Evolutionary conservation across 176 grass and related monocot genomes (phyloP).

Genomic region (Paspalum vaginatum): DNA sequence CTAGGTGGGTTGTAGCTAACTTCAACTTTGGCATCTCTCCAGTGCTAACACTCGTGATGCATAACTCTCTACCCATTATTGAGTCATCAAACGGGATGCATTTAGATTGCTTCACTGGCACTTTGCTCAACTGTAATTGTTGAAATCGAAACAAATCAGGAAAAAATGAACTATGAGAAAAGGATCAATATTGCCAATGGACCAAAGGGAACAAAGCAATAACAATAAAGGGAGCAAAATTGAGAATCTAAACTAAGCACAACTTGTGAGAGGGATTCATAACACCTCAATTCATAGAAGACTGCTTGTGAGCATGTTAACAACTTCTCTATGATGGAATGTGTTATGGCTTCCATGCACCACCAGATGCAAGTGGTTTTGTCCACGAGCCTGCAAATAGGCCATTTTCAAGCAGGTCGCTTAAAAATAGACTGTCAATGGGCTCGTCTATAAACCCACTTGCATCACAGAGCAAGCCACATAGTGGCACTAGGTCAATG

Average conservation of each 20-base stretch:
- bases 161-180: neutral
- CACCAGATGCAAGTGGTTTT: too few species aligned
- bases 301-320: too few species aligned
- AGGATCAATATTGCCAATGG: neutral
- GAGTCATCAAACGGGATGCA: slow-evolving; percentile 59
- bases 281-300: too few species aligned
- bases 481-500: slow-evolving; percentile 7
- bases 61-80: slow-evolving; percentile 77
- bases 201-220: neutral
- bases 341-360: too few species aligned
- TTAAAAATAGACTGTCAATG: too few species aligned
- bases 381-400: too few species aligned
- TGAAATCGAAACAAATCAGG: slow-evolving; percentile 20
- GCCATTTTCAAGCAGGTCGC: too few species aligned
- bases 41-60: slow-evolving; percentile 36
- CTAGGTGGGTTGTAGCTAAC: slow-evolving; percentile 77
- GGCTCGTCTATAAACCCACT: too few species aligned
- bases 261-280: neutral
- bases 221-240: neutral
- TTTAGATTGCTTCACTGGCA: slow-evolving; percentile 29
- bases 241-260: neutral
- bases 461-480: neutral
- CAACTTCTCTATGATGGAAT: too few species aligned
- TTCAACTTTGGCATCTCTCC: slow-evolving; percentile 33
- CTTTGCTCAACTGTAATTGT: slow-evolving; percentile 76